Evolutionary conservation across 305 asterid species (phyloP), one percentile per base, ranked within the genome.

Genomic region (Fraxinus platypoda): DNA sequence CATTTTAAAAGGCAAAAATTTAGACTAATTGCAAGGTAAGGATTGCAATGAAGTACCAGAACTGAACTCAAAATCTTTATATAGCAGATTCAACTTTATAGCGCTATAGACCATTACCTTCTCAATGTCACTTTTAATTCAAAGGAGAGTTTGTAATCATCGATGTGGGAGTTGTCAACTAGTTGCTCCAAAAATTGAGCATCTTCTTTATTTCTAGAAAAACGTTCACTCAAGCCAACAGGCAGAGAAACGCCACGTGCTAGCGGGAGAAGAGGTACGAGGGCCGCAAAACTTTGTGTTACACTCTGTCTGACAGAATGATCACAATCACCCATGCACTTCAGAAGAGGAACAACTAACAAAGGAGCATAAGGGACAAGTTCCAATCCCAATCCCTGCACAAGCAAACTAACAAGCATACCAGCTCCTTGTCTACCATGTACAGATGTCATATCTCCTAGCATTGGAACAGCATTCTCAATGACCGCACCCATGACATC

Each of bases 341-440:
- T 90, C 88, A 96, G 85, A 80, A 96, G 97, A 73, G 99, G 98
- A 86, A 96, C 99, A 74, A 96, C 97, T 87, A 96, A 89, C 80
- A 96, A 87, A 85, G 99, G 98, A 84, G 99, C 93, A 87, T 94
- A 96, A 8, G 98, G 98, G 68, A 96, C 98, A 84, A 94, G 92
- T 85, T 96, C 98, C 86, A 96, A 88, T 79, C 99, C 99, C 88
- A 94, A 86, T 75, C 99, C 98, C 71, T 90, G 99, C 68, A 94
- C 99, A 82, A 96, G 97, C 90, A 94, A 91, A 87, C 97, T 96
- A 81, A 96, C 97, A 84, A 96, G 98, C 98, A 96, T 96, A 83
- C 98, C 98, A 86, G 98, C 98, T 80, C 99, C 99, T 90, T 96
- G 99, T 88, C 98, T 94, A 75, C 98, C 94, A 89, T 92, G 97